Base-by-base conservation (phyloP, 192 early-diverging fungal genomes). In the Coemansia sp. region DNA sequence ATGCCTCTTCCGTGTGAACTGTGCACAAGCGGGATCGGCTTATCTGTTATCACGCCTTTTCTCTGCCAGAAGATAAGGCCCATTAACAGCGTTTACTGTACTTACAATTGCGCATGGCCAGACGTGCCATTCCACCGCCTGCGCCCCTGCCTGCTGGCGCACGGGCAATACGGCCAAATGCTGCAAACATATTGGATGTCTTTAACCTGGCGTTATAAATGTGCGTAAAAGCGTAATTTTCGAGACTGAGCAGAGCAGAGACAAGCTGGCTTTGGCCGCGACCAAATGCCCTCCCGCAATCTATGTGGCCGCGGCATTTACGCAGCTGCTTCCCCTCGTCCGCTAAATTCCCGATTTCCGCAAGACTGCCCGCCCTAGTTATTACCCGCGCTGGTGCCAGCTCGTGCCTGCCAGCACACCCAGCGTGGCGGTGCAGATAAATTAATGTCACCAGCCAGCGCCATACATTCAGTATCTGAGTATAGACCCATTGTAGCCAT, bases 111-210 rank as follows among this genome's bases (percentile, higher is more conserved):
- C 68, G 68, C 50, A 26, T 38, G 21, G 21, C 21, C 48, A 23
- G 20, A 36, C 44, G 58, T 4, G 44, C 58, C 25, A 55, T 24
- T 12, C 18, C 49, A 5, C 25, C 23, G 3, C 52, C 25, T 9
- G n/a, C 61, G 25, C 14, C 10, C n/a, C 51, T 17, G 47, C 21
- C 55, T 3, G 51, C 68, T 6, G 71, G 77, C 2, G 68, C 42
- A 59, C 71, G 77, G 23, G 66, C 63, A 55, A 58, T 54, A 18
- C 77, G 71, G 23, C 71, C 62, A n/a, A 80, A 60, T 48, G 72
- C 77, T 26, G 77, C 65, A 56, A 80, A 71, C 77, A 80, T 79
- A 0, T 3, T n/a, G 3, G 3, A 15, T 12, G 5, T 12, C 15
- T 44, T 44, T 23, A 44, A 52, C 21, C 20, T 18, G 26, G 4